Conservation (phyloP, 1,284 basidiomycete species). For the Leccinum pallidistipes region DNA sequence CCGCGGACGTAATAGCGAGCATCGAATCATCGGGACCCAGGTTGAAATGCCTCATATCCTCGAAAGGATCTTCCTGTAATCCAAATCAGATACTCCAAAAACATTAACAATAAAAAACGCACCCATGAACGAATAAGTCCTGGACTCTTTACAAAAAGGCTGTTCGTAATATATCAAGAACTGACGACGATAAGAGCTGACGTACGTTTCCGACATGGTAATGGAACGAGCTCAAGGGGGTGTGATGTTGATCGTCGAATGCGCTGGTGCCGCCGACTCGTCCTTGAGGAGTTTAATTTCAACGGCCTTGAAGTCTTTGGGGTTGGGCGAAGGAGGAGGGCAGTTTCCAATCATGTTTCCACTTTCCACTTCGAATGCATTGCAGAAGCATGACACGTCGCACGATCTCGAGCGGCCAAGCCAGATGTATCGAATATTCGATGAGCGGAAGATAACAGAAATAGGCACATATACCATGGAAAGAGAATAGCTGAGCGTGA, state of each 20-base stretch:
- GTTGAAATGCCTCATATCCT: slow-evolving; percentile 69
- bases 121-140: too few species aligned
- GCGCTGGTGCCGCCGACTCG: slow-evolving; percentile 13
- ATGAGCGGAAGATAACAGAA: too few species aligned
- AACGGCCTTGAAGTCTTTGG: slow-evolving; percentile 27
- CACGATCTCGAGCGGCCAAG: too few species aligned
- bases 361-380: too few species aligned
- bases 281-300: slow-evolving; percentile 33
- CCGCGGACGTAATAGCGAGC: slow-evolving; percentile 78
- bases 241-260: slow-evolving; percentile 49
- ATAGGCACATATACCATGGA: too few species aligned
- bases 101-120: background rate
- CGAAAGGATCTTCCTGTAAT: slow-evolving; percentile 62
- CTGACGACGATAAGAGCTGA: background rate
- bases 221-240: slow-evolving; percentile 75
- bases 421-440: too few species aligned
- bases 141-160: too few species aligned
- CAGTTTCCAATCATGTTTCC: too few species aligned
- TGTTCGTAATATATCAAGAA: too few species aligned
- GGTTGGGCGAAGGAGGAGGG: too few species aligned
- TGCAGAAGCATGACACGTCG: too few species aligned
- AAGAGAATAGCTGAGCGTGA: too few species aligned
- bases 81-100: slow-evolving; percentile 7
- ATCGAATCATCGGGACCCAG: slow-evolving; percentile 67
- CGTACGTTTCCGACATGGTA: slow-evolving; percentile 62